Percentiles rank a stretch among this genome's conserved stretches.
Conservation (phyloP, 192 early-diverging fungal species). For the Mortierella hygrophila region DNA sequence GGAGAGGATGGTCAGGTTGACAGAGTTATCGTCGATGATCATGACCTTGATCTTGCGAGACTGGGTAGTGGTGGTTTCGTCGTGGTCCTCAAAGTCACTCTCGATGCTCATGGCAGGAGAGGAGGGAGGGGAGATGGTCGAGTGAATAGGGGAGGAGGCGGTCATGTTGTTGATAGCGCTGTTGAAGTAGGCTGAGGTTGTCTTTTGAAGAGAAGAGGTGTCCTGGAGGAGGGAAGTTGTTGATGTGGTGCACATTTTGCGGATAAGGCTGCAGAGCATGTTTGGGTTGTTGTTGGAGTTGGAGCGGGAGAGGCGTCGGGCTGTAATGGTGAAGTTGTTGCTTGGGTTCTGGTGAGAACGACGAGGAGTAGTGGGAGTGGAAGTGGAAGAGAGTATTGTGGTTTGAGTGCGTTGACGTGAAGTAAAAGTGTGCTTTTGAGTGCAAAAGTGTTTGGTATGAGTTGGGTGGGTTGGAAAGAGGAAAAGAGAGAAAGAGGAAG, state of each 20-base stretch:
- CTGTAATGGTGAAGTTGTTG: constrained; percentile 13
- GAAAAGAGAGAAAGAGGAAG: neutral
- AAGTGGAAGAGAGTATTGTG: constrained; percentile 29
- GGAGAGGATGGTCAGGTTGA: constrained; percentile 72
- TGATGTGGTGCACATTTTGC: constrained; percentile 48
- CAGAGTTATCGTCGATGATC: constrained; percentile 76
- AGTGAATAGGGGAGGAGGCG: constrained; percentile 18
- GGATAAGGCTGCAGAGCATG: constrained; percentile 53
- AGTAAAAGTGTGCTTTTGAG: neutral
- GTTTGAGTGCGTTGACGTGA: neutral
- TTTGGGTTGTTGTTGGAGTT: constrained; percentile 18
- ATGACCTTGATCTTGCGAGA: constrained; percentile 62
- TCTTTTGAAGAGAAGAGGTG: constrained; percentile 23
- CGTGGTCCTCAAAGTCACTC: constrained; percentile 31
- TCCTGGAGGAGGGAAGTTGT: constrained; percentile 26
- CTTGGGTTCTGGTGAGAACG: constrained; percentile 13
- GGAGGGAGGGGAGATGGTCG: constrained; percentile 35
- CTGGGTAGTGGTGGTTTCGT: constrained; percentile 7
- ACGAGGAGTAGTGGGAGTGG: neutral
- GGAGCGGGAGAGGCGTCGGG: constrained; percentile 12
- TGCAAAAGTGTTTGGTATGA: constrained; percentile 6
- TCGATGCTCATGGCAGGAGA: constrained; percentile 53
- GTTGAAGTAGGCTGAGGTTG: constrained; percentile 24
- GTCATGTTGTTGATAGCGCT: constrained; percentile 32
- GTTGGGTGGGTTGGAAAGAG: neutral